Conservation (phyloP, 1,139 yeast species). For the Arxiozyma telluris region DNA sequence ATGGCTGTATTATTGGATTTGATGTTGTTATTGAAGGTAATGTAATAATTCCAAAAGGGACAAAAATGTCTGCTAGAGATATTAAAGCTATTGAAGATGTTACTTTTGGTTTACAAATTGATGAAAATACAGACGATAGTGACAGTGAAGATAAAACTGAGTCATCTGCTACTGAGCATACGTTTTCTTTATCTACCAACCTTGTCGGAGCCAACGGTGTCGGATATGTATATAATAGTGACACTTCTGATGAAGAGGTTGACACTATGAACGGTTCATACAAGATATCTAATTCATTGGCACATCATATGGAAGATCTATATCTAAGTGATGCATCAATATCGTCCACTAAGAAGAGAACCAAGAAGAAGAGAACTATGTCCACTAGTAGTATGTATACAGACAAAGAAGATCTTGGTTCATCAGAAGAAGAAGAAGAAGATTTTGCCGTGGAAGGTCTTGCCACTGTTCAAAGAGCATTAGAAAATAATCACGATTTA, state of each 20-base stretch:
- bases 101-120: conserved; percentile 27
- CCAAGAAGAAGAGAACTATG: conserved; percentile 39
- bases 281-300: conserved; percentile 29
- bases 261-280: conserved; percentile 34
- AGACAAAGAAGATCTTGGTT: conserved; percentile 26
- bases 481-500: conserved; percentile 82
- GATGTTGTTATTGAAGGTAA: conserved; percentile 55
- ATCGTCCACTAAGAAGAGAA: conserved; percentile 43
- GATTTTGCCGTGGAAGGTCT: conserved; percentile 80
- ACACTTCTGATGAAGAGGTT: conserved; percentile 35
- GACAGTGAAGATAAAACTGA: conserved; percentile 3
- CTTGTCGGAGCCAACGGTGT: conserved; percentile 53
- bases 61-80: conserved; percentile 42
- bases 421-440: conserved; percentile 53
- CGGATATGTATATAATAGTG: conserved; percentile 51
- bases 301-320: conserved; percentile 55
- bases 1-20: conserved; percentile 78
- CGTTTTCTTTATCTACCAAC: conserved; percentile 29
- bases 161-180: conserved; percentile 14
- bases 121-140: not conserved
- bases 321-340: conserved; percentile 77
- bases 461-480: conserved; percentile 88
- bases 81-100: conserved; percentile 28
- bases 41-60: conserved; percentile 40
- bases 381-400: conserved; percentile 38